These are phyloP conservation scores for Phytophthora parvispora DNA, from an alignment of 352 stramenopile species.

Conservation along the genomic window DNA sequence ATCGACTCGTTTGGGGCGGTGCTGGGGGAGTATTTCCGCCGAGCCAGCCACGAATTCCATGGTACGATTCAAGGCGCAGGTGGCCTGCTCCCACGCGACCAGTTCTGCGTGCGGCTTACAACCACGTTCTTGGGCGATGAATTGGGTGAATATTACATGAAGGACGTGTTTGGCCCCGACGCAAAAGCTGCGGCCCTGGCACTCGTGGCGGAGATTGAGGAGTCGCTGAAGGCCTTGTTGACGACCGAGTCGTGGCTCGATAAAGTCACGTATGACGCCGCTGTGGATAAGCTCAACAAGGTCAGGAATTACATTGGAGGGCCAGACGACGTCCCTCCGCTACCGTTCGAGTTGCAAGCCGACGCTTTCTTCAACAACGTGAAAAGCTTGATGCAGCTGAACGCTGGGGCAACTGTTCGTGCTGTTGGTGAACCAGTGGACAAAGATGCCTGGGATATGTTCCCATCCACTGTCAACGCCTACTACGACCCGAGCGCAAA, in stretches of 20 bases:
- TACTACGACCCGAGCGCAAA: slow-evolving; percentile 76
- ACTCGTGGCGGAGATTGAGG: slow-evolving; percentile 90
- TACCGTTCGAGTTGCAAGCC: slow-evolving; percentile 63
- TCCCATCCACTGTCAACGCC: slow-evolving; percentile 93
- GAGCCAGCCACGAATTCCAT: slow-evolving; percentile 61
- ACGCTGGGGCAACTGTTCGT: slow-evolving; percentile 36
- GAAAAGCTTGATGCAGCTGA: slow-evolving; percentile 46
- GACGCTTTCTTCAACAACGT: slow-evolving; percentile 72
- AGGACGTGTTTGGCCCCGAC: slow-evolving; percentile 85
- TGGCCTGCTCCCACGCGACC: slow-evolving; percentile 40
- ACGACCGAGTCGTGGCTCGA: slow-evolving; percentile 92
- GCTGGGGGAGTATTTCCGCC: slow-evolving; percentile 67
- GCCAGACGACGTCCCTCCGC: slow-evolving; percentile 47
- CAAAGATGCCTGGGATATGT: slow-evolving; percentile 87
- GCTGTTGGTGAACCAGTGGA: slow-evolving; percentile 61
- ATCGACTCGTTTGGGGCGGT: slow-evolving; percentile 53
- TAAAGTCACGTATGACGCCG: slow-evolving; percentile 79
- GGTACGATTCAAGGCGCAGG: slow-evolving; percentile 43
- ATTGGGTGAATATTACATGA: slow-evolving; percentile 92
- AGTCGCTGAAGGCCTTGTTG: slow-evolving; percentile 81
- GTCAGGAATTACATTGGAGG: slow-evolving; percentile 88
- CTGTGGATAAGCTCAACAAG: slow-evolving; percentile 90
- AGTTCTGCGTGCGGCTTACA: slow-evolving; percentile 79
- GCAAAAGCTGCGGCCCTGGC: slow-evolving; percentile 79
- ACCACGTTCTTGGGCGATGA: slow-evolving; percentile 88